Percentiles rank a stretch among this genome's conserved stretches.
These are phyloP conservation scores for Mycena sp. DNA, from an alignment of 1,284 basidiomycete species.

Conservation along the genomic window DNA sequence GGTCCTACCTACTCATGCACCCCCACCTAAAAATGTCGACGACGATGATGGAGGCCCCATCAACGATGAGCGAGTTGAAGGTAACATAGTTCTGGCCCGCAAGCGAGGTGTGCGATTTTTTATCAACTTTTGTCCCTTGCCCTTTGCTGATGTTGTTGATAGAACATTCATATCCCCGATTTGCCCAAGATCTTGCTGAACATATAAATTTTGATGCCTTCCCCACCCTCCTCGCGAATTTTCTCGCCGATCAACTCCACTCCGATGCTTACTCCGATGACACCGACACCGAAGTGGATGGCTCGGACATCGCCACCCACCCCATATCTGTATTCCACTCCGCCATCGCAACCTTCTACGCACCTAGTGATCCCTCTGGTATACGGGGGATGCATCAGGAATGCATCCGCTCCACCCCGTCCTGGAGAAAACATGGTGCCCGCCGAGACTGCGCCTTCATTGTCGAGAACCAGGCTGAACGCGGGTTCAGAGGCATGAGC, in stretches of 20 bases:
- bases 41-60: neutral
- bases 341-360: slow-evolving; percentile 34
- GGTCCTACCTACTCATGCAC: neutral
- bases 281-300: neutral
- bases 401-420: no score
- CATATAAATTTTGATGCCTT: slow-evolving; percentile 31
- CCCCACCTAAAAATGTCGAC: slow-evolving; percentile 2
- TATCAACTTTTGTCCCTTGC: neutral
- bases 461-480: no score
- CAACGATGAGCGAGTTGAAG: neutral
- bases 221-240: slow-evolving; percentile 29
- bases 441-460: no score
- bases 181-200: slow-evolving; percentile 2
- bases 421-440: no score
- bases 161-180: slow-evolving; percentile 6
- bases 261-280: slow-evolving; percentile 22
- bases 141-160: neutral
- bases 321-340: slow-evolving; percentile 18
- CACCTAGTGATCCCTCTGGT: slow-evolving; percentile 41
- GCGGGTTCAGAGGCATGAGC: no score
- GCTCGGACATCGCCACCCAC: neutral
- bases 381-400: slow-evolving; percentile 34
- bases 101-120: neutral
- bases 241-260: slow-evolving; percentile 37
- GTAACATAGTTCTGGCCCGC: slow-evolving; percentile 9